These are phyloP conservation scores for Dendrothele bispora DNA, from an alignment of 768 basidiomycete genomes.

Conservation along the genomic window DNA sequence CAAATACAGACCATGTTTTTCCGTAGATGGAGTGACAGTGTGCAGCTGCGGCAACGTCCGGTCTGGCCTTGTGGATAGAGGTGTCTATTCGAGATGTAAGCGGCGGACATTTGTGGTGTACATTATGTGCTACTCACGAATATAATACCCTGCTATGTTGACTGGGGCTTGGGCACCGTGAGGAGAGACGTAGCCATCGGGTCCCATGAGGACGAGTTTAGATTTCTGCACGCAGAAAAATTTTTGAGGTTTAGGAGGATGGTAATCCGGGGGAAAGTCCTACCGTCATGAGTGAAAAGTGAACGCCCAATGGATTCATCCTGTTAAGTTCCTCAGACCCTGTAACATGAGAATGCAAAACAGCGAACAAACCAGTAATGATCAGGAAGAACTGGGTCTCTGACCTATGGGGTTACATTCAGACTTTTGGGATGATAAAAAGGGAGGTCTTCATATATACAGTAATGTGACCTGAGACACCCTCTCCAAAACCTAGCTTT, in stretches of 20 bases:
- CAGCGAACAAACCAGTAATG: slow-evolving; percentile 28
- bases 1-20: slow-evolving; percentile 48
- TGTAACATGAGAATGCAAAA: background rate
- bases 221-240: slow-evolving; percentile 17
- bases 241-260: background rate
- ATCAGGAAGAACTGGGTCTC: slow-evolving; percentile 22
- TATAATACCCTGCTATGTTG: slow-evolving; percentile 25
- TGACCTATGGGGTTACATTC: slow-evolving; percentile 27
- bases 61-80: slow-evolving; percentile 43
- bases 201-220: slow-evolving; percentile 25
- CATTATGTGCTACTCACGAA: slow-evolving; percentile 13
- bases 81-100: slow-evolving; percentile 40
- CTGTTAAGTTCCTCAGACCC: slow-evolving; percentile 1
- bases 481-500: slow-evolving; percentile 21
- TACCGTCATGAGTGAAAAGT: slow-evolving; percentile 26
- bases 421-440: too few relatives aligned
- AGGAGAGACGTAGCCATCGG: slow-evolving; percentile 22
- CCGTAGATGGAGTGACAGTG: slow-evolving; percentile 51
- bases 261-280: too few relatives aligned
- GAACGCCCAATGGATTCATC: slow-evolving; percentile 28
- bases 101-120: background rate
- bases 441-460: too few relatives aligned
- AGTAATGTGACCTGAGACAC: too few relatives aligned
- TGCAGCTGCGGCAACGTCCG: slow-evolving; percentile 46
- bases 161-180: slow-evolving; percentile 29